Conservation (phyloP, 352 stramenopile species). For the Phytopythium litorale region DNA sequence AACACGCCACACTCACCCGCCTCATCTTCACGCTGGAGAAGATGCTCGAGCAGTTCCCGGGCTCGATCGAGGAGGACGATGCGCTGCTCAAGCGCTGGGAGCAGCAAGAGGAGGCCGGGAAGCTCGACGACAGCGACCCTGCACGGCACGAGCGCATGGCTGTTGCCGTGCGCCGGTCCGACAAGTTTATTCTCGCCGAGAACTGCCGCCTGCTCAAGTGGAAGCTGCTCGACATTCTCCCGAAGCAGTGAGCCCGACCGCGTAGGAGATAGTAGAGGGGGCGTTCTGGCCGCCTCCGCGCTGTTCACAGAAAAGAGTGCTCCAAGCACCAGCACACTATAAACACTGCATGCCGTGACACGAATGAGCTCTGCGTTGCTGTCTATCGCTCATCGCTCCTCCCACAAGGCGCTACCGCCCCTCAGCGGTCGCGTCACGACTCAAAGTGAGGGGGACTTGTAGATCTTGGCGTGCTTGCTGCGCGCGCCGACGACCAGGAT, state of each 20-base stretch:
- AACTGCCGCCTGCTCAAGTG: conserved; percentile 73
- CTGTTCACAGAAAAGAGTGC: background rate
- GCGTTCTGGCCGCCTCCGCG: background rate
- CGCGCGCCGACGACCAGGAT: conserved; percentile 65
- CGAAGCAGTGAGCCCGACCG: conserved; percentile 17
- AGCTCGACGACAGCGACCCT: conserved; percentile 11
- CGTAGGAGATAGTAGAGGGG: background rate
- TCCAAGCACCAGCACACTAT: background rate
- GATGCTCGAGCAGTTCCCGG: conserved; percentile 49
- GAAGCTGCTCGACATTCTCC: conserved; percentile 54
- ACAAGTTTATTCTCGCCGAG: conserved; percentile 59
- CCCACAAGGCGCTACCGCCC: too few species aligned
- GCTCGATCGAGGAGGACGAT: conserved; percentile 40
- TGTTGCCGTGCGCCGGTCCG: conserved; percentile 41
- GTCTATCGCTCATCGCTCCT: conserved; percentile 3
- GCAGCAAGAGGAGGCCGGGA: conserved; percentile 9
- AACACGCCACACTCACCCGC: conserved; percentile 40
- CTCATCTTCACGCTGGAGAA: conserved; percentile 64
- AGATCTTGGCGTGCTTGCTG: conserved; percentile 69
- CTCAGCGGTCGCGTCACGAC: background rate
- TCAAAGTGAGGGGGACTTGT: conserved; percentile 41
- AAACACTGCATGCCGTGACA: background rate
- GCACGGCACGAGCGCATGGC: conserved; percentile 56
- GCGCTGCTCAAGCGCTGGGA: conserved; percentile 26
- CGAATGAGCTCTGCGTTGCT: background rate